These are phyloP conservation scores for Neurospora sp. DNA, from an alignment of 495 filamentous ascomycete genomes.

Conservation along the genomic window DNA sequence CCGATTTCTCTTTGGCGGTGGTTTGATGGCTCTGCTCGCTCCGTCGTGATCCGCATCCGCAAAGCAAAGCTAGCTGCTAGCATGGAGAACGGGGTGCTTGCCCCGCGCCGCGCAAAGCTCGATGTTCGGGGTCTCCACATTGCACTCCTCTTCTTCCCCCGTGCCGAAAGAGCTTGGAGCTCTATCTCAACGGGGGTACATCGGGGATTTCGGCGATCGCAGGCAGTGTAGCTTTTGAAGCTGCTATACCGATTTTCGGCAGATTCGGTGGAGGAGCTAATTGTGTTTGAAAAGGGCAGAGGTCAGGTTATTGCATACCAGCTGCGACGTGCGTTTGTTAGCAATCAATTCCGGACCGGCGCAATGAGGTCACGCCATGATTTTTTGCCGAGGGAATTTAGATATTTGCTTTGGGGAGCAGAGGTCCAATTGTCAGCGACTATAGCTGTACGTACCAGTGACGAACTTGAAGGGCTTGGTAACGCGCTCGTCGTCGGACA, in stretches of 20 bases:
- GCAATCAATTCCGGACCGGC: conserved; percentile 2
- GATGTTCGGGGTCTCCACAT: not conserved
- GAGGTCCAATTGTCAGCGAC: not conserved
- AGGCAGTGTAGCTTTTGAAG: not conserved
- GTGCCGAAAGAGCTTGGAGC: not conserved
- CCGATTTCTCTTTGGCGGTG: not conserved
- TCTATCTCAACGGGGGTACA: not conserved
- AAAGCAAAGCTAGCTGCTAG: not conserved
- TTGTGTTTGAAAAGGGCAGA: not conserved
- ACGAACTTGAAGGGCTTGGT: conserved; percentile 99
- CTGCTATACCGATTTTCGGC: conserved; percentile 1
- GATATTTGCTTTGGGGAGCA: not conserved
- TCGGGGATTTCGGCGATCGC: not conserved
- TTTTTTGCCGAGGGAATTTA: conserved; percentile 24
- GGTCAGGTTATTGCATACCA: conserved; percentile 34
- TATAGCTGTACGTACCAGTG: conserved; percentile 60
- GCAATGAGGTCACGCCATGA: conserved; percentile 26
- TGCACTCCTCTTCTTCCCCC: not conserved
- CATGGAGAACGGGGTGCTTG: conserved; percentile 1
- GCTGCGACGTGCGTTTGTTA: conserved; percentile 19
- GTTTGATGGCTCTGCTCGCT: conserved; percentile 11
- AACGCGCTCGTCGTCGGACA: conserved; percentile 84
- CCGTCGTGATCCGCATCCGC: not conserved
- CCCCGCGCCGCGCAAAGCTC: conserved; percentile 2
- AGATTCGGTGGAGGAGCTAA: not conserved